A percentile compares a stretch with the other conserved stretches of the same genome.
Evolutionary conservation across 2,329 filamentous ascomycete species (phyloP).

Genomic region (Parasarocladium wereldwijsianum): DNA sequence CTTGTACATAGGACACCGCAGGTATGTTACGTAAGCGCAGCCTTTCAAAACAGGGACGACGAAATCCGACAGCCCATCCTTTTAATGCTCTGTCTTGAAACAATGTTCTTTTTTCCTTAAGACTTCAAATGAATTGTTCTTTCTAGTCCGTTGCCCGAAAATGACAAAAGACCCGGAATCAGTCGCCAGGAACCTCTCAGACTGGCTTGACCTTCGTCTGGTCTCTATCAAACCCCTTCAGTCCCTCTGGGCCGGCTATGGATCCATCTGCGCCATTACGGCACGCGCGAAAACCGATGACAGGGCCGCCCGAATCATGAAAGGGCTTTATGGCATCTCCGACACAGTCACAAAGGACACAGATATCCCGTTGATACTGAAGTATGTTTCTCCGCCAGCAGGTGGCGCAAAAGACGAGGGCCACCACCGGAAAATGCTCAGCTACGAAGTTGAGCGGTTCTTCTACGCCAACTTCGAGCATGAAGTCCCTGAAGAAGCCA

Average conservation of each 20-base stretch:
- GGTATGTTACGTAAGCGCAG: no score
- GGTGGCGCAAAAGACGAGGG: constrained; percentile 33
- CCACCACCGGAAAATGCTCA: constrained; percentile 49
- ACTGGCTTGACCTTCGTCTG: constrained; percentile 23
- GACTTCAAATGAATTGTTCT: no score
- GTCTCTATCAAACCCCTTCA: constrained; percentile 23
- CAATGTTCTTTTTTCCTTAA: no score
- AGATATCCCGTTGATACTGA: constrained; percentile 33
- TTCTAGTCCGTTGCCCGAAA: no score
- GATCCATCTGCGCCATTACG: constrained; percentile 38
- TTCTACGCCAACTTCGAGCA: constrained; percentile 47
- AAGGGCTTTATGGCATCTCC: constrained; percentile 2
- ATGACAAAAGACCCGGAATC: constrained; percentile 11
- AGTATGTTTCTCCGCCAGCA: constrained; percentile 41
- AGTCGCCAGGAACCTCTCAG: constrained; percentile 24
- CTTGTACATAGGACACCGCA: no score
- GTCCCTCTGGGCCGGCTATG: constrained; percentile 36
- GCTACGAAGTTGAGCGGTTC: constrained; percentile 51
- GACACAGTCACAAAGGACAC: not conserved
- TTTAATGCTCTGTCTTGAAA: no score
- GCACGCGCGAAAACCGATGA: constrained; percentile 20
- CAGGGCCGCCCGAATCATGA: constrained; percentile 6
- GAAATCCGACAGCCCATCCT: no score
- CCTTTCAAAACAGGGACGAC: no score
- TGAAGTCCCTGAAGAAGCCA: constrained; percentile 23